phyloP scores from a whole-genome alignment of 495 filamentous ascomycete genomes.

The Hamigera avellanea region DNA sequence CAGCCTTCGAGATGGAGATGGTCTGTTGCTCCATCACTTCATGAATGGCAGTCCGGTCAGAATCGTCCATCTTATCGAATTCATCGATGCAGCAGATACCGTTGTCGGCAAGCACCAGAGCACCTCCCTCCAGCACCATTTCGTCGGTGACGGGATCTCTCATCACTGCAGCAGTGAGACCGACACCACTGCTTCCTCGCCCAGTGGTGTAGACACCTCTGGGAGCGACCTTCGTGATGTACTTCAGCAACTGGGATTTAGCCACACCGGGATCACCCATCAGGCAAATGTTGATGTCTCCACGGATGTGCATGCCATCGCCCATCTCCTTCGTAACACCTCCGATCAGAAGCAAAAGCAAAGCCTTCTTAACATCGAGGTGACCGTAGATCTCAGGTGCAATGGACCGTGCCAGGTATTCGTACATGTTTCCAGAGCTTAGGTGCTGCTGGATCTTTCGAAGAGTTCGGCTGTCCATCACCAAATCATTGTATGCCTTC shows the following conservation, averaged over 20 bases:
- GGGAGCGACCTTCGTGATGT: constrained; percentile 95
- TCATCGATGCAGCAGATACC: constrained; percentile 99
- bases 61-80: constrained; percentile 99
- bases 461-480: constrained; percentile 62
- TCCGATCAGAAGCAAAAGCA: constrained; percentile 86
- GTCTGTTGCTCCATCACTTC: constrained; percentile 99
- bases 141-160: constrained; percentile 96
- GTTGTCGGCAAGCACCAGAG: constrained; percentile 90
- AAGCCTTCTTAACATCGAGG: constrained; percentile 93
- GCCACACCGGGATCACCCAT: constrained; percentile 99
- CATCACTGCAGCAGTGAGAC: constrained; percentile 97
- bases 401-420: constrained; percentile 87
- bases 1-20: constrained; percentile 96
- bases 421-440: constrained; percentile 81
- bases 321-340: constrained; percentile 96
- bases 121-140: constrained; percentile 96
- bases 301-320: constrained; percentile 95
- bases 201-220: constrained; percentile 97
- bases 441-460: constrained; percentile 72
- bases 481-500: constrained; percentile 85
- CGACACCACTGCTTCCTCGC: constrained; percentile 89
- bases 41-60: constrained; percentile 92
- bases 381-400: constrained; percentile 97
- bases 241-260: constrained; percentile 95
- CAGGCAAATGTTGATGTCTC: constrained; percentile 95